These are phyloP conservation scores for Chaetomium tenue DNA, from an alignment of 495 filamentous ascomycete species.

Conservation along the genomic window DNA sequence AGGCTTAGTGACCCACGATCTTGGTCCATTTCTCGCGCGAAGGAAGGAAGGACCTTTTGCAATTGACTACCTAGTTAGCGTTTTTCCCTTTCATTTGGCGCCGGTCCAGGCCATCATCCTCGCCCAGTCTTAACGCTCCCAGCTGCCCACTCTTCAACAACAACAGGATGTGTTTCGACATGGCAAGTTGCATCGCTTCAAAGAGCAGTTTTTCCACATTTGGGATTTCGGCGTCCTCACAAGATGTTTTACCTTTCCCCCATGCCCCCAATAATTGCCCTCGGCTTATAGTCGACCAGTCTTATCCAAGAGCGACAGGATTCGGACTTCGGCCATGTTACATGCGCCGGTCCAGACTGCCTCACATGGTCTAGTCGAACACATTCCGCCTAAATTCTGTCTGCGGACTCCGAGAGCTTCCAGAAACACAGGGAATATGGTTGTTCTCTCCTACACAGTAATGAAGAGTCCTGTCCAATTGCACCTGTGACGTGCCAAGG, in stretches of 20 bases:
- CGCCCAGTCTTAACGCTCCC: background rate
- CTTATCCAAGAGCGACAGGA: too few species aligned
- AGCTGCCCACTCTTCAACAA: background rate
- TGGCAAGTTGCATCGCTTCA: background rate
- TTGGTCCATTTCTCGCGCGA: too few species aligned
- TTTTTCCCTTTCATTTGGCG: too few species aligned
- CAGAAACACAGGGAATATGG: conserved; percentile 1
- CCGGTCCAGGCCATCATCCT: background rate
- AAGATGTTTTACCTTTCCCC: too few species aligned
- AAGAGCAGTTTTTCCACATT: too few species aligned
- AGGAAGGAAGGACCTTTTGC: too few species aligned
- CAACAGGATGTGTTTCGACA: background rate
- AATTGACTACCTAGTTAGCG: too few species aligned
- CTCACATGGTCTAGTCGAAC: background rate
- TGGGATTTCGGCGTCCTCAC: too few species aligned
- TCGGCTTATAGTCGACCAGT: too few species aligned
- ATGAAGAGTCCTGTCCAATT: background rate
- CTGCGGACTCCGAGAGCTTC: background rate
- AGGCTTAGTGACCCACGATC: too few species aligned
- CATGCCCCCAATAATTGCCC: too few species aligned
- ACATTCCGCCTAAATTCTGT: background rate
- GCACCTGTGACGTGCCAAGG: background rate
- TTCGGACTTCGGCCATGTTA: background rate
- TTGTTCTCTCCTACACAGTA: background rate
- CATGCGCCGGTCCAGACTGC: background rate